phyloP scores from a whole-genome alignment of 2,329 filamentous ascomycete species.

The Colletotrichum sp. region DNA sequence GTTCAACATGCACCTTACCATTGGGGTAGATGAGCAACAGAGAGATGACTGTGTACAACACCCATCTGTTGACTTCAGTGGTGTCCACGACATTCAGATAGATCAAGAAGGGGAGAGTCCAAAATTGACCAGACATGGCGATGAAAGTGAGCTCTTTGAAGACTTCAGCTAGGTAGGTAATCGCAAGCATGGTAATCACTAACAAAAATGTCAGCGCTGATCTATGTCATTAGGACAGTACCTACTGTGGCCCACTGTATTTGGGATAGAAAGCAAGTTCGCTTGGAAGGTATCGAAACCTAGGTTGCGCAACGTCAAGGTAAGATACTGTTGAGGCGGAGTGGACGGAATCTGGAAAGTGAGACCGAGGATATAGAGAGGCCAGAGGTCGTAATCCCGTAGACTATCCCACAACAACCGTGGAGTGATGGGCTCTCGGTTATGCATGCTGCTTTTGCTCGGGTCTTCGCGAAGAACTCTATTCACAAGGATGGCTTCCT shows the following conservation, averaged over 20 bases:
- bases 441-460: constrained; percentile 64
- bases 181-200: constrained; percentile 46
- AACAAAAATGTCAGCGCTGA: constrained; percentile 24
- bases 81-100: constrained; percentile 43
- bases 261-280: constrained; percentile 68
- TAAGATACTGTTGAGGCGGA: constrained; percentile 59
- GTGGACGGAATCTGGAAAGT: constrained; percentile 57
- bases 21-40: constrained; percentile 38
- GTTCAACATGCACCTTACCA: constrained; percentile 17
- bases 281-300: constrained; percentile 66
- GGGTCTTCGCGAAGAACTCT: constrained; percentile 64
- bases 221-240: neutral
- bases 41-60: constrained; percentile 37
- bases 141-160: constrained; percentile 54
- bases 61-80: constrained; percentile 33
- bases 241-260: constrained; percentile 37
- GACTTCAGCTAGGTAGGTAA: constrained; percentile 50
- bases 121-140: constrained; percentile 55
- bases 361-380: constrained; percentile 58
- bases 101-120: constrained; percentile 64
- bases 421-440: constrained; percentile 59
- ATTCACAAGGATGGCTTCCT: constrained; percentile 67
- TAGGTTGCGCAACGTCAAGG: constrained; percentile 60
- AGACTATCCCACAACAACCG: constrained; percentile 55
- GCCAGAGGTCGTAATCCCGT: constrained; percentile 54